Evolutionary conservation across 208 protist species (phyloP).

Genomic region (Trichomonas vaginalis): DNA sequence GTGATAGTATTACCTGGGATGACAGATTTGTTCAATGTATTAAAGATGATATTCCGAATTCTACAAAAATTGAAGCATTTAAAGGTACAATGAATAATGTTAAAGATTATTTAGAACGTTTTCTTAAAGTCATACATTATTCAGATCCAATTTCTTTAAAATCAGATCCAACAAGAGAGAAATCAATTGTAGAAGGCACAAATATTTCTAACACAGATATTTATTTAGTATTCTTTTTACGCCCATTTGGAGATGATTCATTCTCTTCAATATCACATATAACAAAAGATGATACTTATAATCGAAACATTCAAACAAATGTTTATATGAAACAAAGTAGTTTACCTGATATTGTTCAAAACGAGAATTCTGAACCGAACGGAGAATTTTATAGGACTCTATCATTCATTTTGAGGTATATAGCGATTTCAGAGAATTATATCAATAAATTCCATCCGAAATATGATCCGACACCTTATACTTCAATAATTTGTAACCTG

Average conservation of each 20-base stretch:
- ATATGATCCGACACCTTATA: background rate
- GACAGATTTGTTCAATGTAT: background rate
- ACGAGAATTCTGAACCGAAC: background rate
- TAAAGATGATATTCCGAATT: background rate
- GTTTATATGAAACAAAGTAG: background rate
- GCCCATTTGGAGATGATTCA: background rate
- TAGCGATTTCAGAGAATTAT: background rate
- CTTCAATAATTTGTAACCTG: background rate
- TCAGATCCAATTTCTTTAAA: background rate
- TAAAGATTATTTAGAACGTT: background rate
- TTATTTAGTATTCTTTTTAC: background rate
- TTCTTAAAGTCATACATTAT: background rate
- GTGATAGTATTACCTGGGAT: background rate
- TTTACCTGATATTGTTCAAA: background rate
- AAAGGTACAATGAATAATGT: background rate
- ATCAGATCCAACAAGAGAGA: background rate
- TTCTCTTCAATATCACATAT: background rate
- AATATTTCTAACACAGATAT: background rate
- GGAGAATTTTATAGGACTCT: background rate
- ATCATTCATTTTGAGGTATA: background rate
- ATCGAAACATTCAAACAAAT: background rate
- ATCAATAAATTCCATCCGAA: background rate
- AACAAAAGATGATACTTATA: background rate
- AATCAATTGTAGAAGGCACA: too few relatives aligned
- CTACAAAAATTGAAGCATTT: background rate